These are phyloP conservation scores for Acanthamoeba culbertsoni DNA, from an alignment of 208 protist genomes.

Conservation along the genomic window DNA sequence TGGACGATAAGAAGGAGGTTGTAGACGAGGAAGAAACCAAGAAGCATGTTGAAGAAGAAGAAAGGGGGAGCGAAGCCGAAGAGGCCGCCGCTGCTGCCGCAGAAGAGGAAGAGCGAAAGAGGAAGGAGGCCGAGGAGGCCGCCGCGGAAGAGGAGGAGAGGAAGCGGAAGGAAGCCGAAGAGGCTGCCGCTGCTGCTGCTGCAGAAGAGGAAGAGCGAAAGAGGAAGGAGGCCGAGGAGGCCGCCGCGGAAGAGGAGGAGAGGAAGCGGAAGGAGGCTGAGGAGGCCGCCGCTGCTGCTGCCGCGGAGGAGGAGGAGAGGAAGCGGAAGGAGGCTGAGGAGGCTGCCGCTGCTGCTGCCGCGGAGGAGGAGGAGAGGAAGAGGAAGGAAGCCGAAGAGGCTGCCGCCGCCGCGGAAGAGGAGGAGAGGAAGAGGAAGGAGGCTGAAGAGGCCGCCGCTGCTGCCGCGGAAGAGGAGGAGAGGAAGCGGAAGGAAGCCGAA, in stretches of 20 bases:
- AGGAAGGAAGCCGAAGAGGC: background rate
- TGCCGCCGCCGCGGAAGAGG: background rate
- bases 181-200: background rate
- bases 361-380: background rate
- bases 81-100: background rate
- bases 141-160: background rate
- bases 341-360: background rate
- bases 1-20: background rate
- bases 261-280: background rate
- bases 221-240: background rate
- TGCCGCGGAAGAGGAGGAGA: no score
- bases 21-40: background rate
- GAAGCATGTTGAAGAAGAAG: background rate
- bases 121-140: background rate
- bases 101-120: background rate
- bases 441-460: no score
- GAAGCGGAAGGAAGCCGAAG: background rate
- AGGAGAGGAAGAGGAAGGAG: background rate
- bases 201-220: background rate
- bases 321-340: background rate
- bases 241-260: background rate
- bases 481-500: no score
- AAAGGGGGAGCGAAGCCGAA: background rate
- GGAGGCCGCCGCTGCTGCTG: background rate
- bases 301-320: background rate